Conservation (phyloP, 352 stramenopile genomes). For the Pythium plurisporium region DNA sequence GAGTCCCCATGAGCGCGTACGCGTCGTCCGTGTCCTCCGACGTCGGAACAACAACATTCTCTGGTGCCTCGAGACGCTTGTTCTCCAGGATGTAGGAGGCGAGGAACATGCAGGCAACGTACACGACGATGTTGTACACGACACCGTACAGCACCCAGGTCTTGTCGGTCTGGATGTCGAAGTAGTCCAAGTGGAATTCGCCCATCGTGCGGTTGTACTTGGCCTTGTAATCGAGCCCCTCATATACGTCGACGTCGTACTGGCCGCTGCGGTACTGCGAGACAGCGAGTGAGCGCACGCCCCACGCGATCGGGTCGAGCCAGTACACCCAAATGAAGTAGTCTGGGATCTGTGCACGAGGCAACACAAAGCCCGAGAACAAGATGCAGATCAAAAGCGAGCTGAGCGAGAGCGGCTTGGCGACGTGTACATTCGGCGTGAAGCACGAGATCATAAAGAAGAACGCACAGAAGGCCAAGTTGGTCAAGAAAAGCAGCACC, state of each 20-base stretch:
- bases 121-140: slow-evolving; percentile 22
- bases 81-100: slow-evolving; percentile 23
- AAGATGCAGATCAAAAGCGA: slow-evolving; percentile 45
- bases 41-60: slow-evolving; percentile 19
- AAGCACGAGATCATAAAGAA: slow-evolving; percentile 46
- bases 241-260: slow-evolving; percentile 32
- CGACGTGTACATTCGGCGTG: slow-evolving; percentile 31
- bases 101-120: slow-evolving; percentile 25
- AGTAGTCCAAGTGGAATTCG: slow-evolving; percentile 24
- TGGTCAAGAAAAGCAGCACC: slow-evolving; percentile 36
- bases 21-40: no score
- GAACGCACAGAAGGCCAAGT: slow-evolving; percentile 40
- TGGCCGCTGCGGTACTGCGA: slow-evolving; percentile 35
- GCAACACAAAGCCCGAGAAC: slow-evolving; percentile 54
- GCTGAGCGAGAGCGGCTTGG: slow-evolving; percentile 39
- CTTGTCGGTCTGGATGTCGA: slow-evolving; percentile 19
- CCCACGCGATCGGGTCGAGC: slow-evolving; percentile 50
- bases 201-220: slow-evolving; percentile 17
- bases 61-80: slow-evolving; percentile 22
- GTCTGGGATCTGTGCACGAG: slow-evolving; percentile 39
- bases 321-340: slow-evolving; percentile 63
- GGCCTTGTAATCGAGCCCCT: slow-evolving; percentile 23
- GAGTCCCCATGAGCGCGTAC: no score
- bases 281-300: slow-evolving; percentile 30
- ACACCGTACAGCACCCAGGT: slow-evolving; percentile 26